Percentiles rank a stretch among this genome's conserved stretches.
Evolutionary conservation across 768 basidiomycete species (phyloP).

Genomic region (Nidularia pulvinata): DNA sequence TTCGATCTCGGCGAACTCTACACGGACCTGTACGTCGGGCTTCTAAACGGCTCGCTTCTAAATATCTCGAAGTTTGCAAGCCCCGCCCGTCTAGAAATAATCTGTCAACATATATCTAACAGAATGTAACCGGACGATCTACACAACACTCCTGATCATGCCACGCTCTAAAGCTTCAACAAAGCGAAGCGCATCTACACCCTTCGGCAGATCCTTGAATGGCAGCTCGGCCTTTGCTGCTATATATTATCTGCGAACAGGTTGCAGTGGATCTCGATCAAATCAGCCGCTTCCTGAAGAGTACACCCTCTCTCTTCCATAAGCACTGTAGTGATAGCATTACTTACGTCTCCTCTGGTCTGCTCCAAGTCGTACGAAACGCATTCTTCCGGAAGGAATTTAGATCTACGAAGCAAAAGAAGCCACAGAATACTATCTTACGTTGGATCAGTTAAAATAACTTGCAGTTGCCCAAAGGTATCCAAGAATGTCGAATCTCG

Average conservation of each 20-base stretch:
- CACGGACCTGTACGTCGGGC: too few relatives aligned
- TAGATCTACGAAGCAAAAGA: background rate
- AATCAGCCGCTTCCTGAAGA: background rate
- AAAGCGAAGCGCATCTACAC: background rate
- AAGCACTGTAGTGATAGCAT: background rate
- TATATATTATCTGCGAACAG: background rate
- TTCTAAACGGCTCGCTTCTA: background rate
- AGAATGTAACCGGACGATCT: background rate
- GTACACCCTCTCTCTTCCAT: background rate
- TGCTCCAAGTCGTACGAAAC: background rate
- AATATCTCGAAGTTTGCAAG: background rate
- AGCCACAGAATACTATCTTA: background rate
- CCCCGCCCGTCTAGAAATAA: background rate
- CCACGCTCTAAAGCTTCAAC: background rate
- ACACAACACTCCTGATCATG: background rate
- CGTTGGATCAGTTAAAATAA: background rate
- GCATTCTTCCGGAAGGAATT: background rate
- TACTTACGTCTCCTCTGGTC: background rate
- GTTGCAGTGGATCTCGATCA: background rate
- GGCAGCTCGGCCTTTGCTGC: background rate
- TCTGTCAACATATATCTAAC: background rate
- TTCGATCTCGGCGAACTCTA: too few relatives aligned
- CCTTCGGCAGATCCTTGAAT: background rate
- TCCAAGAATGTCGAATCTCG: background rate
- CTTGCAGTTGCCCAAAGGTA: background rate